Base-by-base conservation (phyloP, 805 yeast genomes). In the Metschnikowia reukaufii region DNA sequence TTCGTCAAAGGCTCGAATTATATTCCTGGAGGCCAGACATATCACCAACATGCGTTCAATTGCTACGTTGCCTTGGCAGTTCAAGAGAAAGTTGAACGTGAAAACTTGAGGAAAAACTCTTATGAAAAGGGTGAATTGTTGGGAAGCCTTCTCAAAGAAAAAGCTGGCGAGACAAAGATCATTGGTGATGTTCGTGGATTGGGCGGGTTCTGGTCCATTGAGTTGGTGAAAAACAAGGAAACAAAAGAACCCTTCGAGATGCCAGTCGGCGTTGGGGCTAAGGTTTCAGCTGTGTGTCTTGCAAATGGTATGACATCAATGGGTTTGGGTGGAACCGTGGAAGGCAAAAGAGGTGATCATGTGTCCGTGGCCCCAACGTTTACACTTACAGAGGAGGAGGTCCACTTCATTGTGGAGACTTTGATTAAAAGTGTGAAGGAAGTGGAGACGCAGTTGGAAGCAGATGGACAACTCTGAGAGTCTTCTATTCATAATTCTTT, bases 181-280 rank as follows among this genome's bases (percentile, higher is more conserved):
- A 81, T 72, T 18, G 86, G 84, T 47, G 82, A 82, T 54, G 74
- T 82, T 31, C 73, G 87, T 63, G 87, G 87, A 45, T 67, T 78
- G 47, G 86, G 86, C 50, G 77, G 79, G 34, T 82, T 82, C 64
- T 71, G 83, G 75, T 68, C 81, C 4, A 57, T 82, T 39, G 86
- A 82, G 62, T 67, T 79, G 42, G 84, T 80, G 48, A 72, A 78
- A 56, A 73, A 81, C 57, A 76, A 70, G 51, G 61, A 56, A 15
- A 74, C 84, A 16, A 80, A 78, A 55, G 78, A 77, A 59, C 66
- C 75, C 9, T 78, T 78, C 50, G 70, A 66, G 29, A 61, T 67
- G 35, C 57, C 58, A n/a, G 47, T 65, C 35, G 63, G 66, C 39
- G 62, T 74, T 33, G 78, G 73, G 29, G 62, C 66, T 39, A 61